Base-by-base conservation (phyloP, 2,329 filamentous ascomycete species). In the Neoascochyta sp. region DNA sequence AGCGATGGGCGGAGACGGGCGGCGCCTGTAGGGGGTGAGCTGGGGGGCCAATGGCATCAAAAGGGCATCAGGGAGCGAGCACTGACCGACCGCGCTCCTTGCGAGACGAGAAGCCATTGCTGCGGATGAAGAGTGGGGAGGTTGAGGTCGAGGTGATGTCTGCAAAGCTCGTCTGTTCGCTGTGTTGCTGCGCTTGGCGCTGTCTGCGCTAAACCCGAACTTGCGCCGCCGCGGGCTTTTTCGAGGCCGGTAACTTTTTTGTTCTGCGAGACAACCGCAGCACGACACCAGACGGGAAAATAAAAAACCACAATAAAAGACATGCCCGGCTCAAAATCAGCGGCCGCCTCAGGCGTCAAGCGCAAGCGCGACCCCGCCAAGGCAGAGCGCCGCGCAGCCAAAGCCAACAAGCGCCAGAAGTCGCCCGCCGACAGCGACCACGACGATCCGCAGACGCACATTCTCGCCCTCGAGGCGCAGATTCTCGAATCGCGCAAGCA, bases 91-190 rank as follows among this genome's bases (percentile, higher is more conserved):
- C 74, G 88, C 87, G 78, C 81, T 89, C 80, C 86, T 88, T 79
- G 83, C 87, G 75, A 96, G 79, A 78, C 89, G 87, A 72, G 87
- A 95, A 78, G 90, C 90, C 90, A 96, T 96, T 84, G 75, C 85
- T 69, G 77, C 27, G 43, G 60, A 64, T 63, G 59, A 46, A 59
- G 57, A 37, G 57, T 53, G 57, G 54, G 50, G 57, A 64, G 54
- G 48, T 50, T 43, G 50, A 47, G 48, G 39, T 39, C 40, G 49
- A 39, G 35, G 45, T 47, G 39, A 41, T 49, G 45, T n/a, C n/a
- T n/a, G n/a, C n/a, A n/a, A n/a, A n/a, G n/a, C n/a, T n/a, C n/a
- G n/a, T n/a, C n/a, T n/a, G n/a, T n/a, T n/a, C n/a, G n/a, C n/a
- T n/a, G n/a, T n/a, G n/a, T n/a, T n/a, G n/a, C n/a, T n/a, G n/a